These are phyloP conservation scores for Aspergillus hortae DNA, from an alignment of 2,329 filamentous ascomycete species.

Conservation along the genomic window DNA sequence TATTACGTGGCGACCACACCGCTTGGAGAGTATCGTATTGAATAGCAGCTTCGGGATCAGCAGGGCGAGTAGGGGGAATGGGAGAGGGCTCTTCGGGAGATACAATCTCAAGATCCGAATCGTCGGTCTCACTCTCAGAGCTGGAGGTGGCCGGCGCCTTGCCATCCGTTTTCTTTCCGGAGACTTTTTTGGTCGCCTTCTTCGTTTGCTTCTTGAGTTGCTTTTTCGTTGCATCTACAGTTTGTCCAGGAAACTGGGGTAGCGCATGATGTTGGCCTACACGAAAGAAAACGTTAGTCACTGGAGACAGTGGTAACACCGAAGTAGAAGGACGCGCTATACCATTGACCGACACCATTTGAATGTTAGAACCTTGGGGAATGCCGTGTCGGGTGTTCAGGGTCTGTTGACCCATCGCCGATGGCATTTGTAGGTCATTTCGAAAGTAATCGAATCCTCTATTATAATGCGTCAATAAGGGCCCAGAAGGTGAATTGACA, in stretches of 20 bases:
- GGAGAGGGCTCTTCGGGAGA: conserved; percentile 54
- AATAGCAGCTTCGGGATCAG: conserved; percentile 50
- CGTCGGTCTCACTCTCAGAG: conserved; percentile 49
- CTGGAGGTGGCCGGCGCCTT: conserved; percentile 41
- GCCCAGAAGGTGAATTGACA: background rate
- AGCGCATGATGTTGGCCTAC: conserved; percentile 12
- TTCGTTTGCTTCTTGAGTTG: conserved; percentile 23
- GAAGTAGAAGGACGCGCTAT: background rate
- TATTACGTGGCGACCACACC: conserved; percentile 57
- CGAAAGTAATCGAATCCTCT: conserved; percentile 26
- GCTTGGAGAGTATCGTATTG: conserved; percentile 60
- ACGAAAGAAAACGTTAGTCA: conserved; percentile 1
- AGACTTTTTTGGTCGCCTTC: conserved; percentile 19
- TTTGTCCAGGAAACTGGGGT: conserved; percentile 11
- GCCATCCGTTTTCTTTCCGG: conserved; percentile 20
- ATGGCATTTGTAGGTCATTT: conserved; percentile 24
- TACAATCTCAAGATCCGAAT: conserved; percentile 50
- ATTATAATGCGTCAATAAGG: conserved; percentile 1
- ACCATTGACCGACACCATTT: conserved; percentile 12
- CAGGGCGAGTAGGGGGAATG: conserved; percentile 50
- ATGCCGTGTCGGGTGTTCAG: background rate
- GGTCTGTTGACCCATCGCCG: conserved; percentile 11
- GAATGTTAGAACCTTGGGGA: conserved; percentile 3
- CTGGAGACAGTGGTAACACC: background rate
- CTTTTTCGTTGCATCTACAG: conserved; percentile 15